Conservation (phyloP, 1,284 basidiomycete genomes). For the Ustilago bromivora region DNA sequence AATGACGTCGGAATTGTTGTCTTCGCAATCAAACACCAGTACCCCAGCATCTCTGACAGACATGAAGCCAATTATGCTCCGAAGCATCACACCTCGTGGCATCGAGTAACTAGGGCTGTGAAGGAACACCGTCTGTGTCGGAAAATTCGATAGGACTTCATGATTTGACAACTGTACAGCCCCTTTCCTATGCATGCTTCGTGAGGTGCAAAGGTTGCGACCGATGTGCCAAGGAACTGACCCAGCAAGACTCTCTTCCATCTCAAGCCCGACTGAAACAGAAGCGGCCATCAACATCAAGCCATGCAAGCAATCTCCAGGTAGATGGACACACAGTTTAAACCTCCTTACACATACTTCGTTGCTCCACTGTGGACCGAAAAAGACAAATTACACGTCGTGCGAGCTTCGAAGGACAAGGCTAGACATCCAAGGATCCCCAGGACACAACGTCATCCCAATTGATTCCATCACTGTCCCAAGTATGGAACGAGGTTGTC, state of each 20-base stretch:
- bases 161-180: neutral
- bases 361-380: no score
- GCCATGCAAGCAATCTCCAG: no score
- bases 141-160: neutral
- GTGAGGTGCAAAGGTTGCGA: neutral
- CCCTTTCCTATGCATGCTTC: neutral
- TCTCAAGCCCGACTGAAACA: neutral
- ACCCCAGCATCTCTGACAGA: neutral
- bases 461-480: neutral
- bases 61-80: neutral
- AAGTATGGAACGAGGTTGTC: neutral
- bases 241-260: neutral
- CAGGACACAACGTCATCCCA: conserved; percentile 4
- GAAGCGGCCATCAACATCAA: neutral
- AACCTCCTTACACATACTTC: no score
- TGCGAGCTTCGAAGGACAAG: neutral
- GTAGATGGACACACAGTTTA: no score
- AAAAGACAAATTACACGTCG: no score
- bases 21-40: neutral
- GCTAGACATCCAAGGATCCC: neutral
- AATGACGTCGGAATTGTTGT: neutral
- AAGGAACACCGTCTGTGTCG: neutral
- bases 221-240: neutral
- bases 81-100: neutral
- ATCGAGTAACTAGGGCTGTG: neutral